These are phyloP conservation scores for Penicillium sp. DNA, from an alignment of 2,329 filamentous ascomycete genomes.

Conservation along the genomic window DNA sequence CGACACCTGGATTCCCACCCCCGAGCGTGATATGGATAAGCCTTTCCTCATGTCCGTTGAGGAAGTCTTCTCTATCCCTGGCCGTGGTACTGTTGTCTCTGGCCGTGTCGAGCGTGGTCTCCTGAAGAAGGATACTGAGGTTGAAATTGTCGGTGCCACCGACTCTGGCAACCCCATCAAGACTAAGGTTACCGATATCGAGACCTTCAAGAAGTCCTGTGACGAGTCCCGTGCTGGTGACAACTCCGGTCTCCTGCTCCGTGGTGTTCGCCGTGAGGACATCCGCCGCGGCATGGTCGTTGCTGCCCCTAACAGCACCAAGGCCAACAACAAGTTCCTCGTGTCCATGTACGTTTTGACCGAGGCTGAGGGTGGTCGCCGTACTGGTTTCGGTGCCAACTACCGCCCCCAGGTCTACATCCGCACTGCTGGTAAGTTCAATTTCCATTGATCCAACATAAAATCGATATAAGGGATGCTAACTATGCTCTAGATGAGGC, in stretches of 20 bases:
- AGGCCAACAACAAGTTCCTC: constrained; percentile 88
- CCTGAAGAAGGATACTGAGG: constrained; percentile 89
- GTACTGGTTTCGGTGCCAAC: constrained; percentile 93
- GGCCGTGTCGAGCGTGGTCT: constrained; percentile 95
- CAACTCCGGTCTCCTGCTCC: constrained; percentile 95
- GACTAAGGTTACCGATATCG: constrained; percentile 99
- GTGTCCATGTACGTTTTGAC: constrained; percentile 94
- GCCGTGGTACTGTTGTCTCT: constrained; percentile 94
- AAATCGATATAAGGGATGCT: constrained; percentile 32
- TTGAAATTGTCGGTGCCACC: constrained; percentile 91
- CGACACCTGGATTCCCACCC: constrained; percentile 95
- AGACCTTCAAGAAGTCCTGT: constrained; percentile 99
- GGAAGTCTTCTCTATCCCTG: constrained; percentile 84
- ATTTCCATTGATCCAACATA: background rate
- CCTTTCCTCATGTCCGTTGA: constrained; percentile 99
- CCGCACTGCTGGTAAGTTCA: constrained; percentile 67
- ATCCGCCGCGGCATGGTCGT: constrained; percentile 93
- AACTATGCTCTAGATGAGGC: constrained; percentile 54
- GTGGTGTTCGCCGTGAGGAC: constrained; percentile 94
- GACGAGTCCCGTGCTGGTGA: constrained; percentile 94
- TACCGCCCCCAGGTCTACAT: constrained; percentile 97
- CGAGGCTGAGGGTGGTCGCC: constrained; percentile 97
- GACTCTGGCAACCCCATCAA: constrained; percentile 68
- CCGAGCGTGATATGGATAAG: constrained; percentile 91
- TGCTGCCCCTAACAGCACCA: constrained; percentile 76